Evolutionary conservation across 1,139 yeast species (phyloP).

Genomic region (Candida neerlandica): DNA sequence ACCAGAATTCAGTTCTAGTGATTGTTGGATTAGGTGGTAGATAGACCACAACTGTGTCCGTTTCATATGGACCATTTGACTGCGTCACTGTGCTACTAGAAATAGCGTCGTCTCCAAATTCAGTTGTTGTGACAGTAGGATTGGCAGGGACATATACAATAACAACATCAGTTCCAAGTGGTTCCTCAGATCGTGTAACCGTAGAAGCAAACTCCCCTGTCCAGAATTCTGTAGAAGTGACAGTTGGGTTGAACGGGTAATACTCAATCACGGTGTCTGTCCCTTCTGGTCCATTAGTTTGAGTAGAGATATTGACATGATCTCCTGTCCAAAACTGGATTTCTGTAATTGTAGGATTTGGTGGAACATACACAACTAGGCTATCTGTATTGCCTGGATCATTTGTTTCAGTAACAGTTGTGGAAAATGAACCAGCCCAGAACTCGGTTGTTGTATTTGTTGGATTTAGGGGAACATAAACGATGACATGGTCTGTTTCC

Average conservation of each 20-base stretch:
- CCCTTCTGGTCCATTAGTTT: slow-evolving; percentile 10
- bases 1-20: slow-evolving; percentile 17
- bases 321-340: slow-evolving; percentile 3
- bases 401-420: slow-evolving; percentile 14
- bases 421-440: slow-evolving; percentile 9
- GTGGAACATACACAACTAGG: slow-evolving; percentile 13
- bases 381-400: neutral
- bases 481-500: slow-evolving; percentile 21
- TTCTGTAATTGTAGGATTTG: slow-evolving; percentile 11
- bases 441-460: slow-evolving; percentile 17
- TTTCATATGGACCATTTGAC: slow-evolving; percentile 9
- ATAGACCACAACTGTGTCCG: slow-evolving; percentile 18
- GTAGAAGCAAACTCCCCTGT: slow-evolving; percentile 9
- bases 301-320: slow-evolving; percentile 14
- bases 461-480: slow-evolving; percentile 20
- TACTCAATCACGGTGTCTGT: slow-evolving; percentile 22
- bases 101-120: slow-evolving; percentile 11
- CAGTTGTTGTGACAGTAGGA: slow-evolving; percentile 17
- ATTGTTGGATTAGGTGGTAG: slow-evolving; percentile 18
- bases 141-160: slow-evolving; percentile 21
- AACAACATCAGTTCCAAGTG: slow-evolving; percentile 20
- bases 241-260: slow-evolving; percentile 19
- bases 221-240: slow-evolving; percentile 18
- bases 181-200: slow-evolving; percentile 13
- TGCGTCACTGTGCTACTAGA: slow-evolving; percentile 10